Percentiles rank a stretch among this genome's conserved stretches.
Conservation (phyloP, 768 basidiomycete species). For the Boletus eberwhitei region DNA sequence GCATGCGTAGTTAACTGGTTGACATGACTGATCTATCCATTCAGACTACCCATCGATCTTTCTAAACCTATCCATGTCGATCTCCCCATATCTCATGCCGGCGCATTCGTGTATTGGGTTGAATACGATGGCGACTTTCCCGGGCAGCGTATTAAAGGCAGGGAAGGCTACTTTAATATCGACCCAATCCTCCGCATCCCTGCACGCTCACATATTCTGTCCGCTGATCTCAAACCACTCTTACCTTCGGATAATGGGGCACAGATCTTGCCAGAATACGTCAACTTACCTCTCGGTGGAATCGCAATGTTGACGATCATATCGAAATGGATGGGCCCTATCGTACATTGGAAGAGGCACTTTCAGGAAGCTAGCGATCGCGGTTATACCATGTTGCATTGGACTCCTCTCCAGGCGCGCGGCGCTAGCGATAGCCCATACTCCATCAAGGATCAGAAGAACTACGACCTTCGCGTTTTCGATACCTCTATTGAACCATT, state of each 20-base stretch:
- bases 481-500: slow-evolving; percentile 38
- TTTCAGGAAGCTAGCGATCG: slow-evolving; percentile 82
- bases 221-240: slow-evolving; percentile 48
- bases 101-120: slow-evolving; percentile 93
- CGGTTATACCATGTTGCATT: slow-evolving; percentile 98
- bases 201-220: slow-evolving; percentile 71
- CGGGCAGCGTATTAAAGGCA: slow-evolving; percentile 69
- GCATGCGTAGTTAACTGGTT: slow-evolving; percentile 19
- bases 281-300: slow-evolving; percentile 82
- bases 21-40: slow-evolving; percentile 13
- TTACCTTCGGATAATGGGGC: slow-evolving; percentile 52
- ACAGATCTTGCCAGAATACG: slow-evolving; percentile 44
- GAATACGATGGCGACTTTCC: slow-evolving; percentile 72
- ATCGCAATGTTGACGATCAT: slow-evolving; percentile 86
- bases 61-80: slow-evolving; percentile 92
- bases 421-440: slow-evolving; percentile 91
- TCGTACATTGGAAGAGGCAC: slow-evolving; percentile 71
- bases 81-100: slow-evolving; percentile 93
- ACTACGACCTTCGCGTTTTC: slow-evolving; percentile 79
- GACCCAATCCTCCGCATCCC: slow-evolving; percentile 84
- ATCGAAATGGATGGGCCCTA: slow-evolving; percentile 97
- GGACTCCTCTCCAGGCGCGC: slow-evolving; percentile 89
- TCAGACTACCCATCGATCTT: slow-evolving; percentile 79
- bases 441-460: slow-evolving; percentile 84
- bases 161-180: slow-evolving; percentile 94